A percentile compares a stretch with the other conserved stretches of the same genome.
phyloP scores from a whole-genome alignment of 2,329 filamentous ascomycete species.

The Microthyrium microscopicum region DNA sequence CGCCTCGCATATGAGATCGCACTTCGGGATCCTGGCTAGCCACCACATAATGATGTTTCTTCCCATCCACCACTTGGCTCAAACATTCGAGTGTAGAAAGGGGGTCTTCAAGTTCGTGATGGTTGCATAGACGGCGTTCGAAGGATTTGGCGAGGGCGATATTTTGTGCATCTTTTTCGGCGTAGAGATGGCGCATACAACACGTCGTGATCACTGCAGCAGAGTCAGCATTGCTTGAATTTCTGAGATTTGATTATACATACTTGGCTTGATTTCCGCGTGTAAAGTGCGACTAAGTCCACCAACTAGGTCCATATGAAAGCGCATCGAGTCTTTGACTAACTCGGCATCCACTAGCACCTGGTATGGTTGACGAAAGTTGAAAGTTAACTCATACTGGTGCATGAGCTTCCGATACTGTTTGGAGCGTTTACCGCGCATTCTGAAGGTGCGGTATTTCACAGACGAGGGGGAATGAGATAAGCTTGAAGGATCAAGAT shows the following conservation, averaged over 20 bases:
- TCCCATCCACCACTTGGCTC: constrained; percentile 60
- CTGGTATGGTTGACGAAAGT: constrained; percentile 89
- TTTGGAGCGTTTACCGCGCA: constrained; percentile 53
- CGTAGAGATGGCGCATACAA: constrained; percentile 64
- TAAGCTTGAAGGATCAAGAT: too few relatives aligned
- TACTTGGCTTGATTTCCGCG: constrained; percentile 69
- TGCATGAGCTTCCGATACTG: constrained; percentile 86
- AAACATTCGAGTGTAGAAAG: constrained; percentile 56
- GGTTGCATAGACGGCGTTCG: constrained; percentile 63
- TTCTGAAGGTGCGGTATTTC: too few relatives aligned
- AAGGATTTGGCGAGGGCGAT: constrained; percentile 60
- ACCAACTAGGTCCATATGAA: constrained; percentile 75
- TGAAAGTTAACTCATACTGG: constrained; percentile 72
- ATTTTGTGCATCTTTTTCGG: constrained; percentile 35
- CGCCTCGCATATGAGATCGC: constrained; percentile 43
- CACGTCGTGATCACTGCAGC: constrained; percentile 59
- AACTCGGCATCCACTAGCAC: constrained; percentile 78
- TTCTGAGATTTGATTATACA: constrained; percentile 14
- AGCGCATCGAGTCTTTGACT: constrained; percentile 61
- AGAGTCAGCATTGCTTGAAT: not conserved
- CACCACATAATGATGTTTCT: constrained; percentile 66
- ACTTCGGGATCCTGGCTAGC: constrained; percentile 55
- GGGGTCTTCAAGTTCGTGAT: constrained; percentile 58
- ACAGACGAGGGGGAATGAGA: too few relatives aligned
- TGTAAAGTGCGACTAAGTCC: constrained; percentile 70